phyloP scores from a whole-genome alignment of 176 grass and related monocot species.

The Canna indica region DNA sequence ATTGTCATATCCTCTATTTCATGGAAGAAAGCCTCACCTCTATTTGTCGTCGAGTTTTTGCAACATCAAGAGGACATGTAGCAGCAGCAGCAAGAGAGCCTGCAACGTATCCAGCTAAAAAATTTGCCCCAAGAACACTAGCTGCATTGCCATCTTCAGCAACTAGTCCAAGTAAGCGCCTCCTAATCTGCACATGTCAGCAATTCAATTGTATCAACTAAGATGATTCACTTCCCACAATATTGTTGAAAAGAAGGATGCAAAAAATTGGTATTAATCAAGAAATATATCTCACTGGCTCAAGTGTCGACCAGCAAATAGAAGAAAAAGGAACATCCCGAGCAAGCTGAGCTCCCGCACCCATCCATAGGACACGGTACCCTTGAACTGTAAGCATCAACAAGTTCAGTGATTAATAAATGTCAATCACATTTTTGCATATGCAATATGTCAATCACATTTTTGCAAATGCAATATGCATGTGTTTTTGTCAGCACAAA shows the following conservation, averaged over 20 bases:
- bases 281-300: conserved; percentile 48
- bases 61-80: conserved; percentile 91
- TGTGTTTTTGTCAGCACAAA: neutral
- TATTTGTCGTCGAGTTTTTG: conserved; percentile 84
- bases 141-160: conserved; percentile 44
- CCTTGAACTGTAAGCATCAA: conserved; percentile 36
- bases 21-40: conserved; percentile 34
- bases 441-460: neutral
- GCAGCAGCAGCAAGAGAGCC: conserved; percentile 62
- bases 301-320: conserved; percentile 85
- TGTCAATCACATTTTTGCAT: neutral
- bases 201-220: neutral
- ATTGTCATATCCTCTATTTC: neutral
- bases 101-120: conserved; percentile 72
- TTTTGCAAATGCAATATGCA: neutral
- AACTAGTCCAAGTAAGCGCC: conserved; percentile 35
- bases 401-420: neutral
- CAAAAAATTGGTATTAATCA: neutral
- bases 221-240: neutral
- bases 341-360: conserved; percentile 86
- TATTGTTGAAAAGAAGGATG: neutral
- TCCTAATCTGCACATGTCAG: conserved; percentile 46
- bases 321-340: conserved; percentile 89
- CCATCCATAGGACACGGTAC: conserved; percentile 78
- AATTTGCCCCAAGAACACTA: conserved; percentile 56